These are phyloP conservation scores for Ogataea populi-albae DNA, from an alignment of 805 yeast genomes.

Conservation along the genomic window DNA sequence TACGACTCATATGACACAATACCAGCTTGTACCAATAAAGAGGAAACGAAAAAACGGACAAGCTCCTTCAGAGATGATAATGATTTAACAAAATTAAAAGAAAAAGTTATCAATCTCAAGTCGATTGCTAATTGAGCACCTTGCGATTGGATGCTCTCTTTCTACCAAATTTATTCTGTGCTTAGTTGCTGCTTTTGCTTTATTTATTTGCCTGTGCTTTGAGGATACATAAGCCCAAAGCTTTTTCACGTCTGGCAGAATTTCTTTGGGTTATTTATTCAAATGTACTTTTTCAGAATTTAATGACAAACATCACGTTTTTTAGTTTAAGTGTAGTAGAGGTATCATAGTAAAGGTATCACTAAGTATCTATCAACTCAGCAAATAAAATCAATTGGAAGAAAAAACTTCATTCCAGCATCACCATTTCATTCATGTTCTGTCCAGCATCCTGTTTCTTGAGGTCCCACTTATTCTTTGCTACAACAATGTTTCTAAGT, in stretches of 20 bases:
- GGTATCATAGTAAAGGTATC: too few relatives aligned
- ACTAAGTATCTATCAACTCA: too few relatives aligned
- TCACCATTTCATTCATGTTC: slow-evolving; percentile 19
- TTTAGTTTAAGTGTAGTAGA: not conserved
- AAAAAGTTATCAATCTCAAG: slow-evolving; percentile 30
- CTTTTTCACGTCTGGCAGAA: too few relatives aligned
- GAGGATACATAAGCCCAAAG: too few relatives aligned
- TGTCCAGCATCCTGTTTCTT: slow-evolving; percentile 16
- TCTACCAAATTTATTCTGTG: slow-evolving; percentile 2
- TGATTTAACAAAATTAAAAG: slow-evolving; percentile 29
- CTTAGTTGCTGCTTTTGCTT: too few relatives aligned
- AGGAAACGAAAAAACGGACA: slow-evolving; percentile 11
- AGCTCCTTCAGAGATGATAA: slow-evolving; percentile 29
- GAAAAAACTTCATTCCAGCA: too few relatives aligned
- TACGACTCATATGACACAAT: too few relatives aligned
- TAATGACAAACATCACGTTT: slow-evolving; percentile 1
- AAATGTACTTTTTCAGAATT: slow-evolving; percentile 5
- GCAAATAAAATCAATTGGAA: too few relatives aligned
- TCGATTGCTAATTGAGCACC: slow-evolving; percentile 20
- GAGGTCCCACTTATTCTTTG: slow-evolving; percentile 32
- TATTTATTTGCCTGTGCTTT: too few relatives aligned
- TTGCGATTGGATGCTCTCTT: too few relatives aligned
- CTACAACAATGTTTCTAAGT: slow-evolving; percentile 32
- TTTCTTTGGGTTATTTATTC: slow-evolving; percentile 8
- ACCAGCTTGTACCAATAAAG: slow-evolving; percentile 1